Percentiles rank a stretch among this genome's conserved stretches.
These are phyloP conservation scores for Moringa oleifera DNA, from an alignment of 345 rosid genomes.

Conservation along the genomic window DNA sequence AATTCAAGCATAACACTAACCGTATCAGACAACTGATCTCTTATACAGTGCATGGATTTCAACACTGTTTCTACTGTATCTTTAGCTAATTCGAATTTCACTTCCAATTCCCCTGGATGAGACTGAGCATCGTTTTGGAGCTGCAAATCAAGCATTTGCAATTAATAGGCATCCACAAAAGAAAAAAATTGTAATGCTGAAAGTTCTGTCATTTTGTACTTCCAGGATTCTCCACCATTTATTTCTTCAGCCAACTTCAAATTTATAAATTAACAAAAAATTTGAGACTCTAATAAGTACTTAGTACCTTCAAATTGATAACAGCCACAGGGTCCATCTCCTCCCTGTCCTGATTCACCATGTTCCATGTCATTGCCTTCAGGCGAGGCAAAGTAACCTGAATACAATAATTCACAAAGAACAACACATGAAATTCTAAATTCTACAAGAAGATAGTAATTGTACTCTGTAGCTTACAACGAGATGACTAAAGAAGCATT, in stretches of 20 bases:
- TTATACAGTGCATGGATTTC: conserved; percentile 37
- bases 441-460: conserved; percentile 3
- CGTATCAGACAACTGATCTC: conserved; percentile 39
- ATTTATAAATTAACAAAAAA: background rate
- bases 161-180: background rate
- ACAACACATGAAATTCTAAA: background rate
- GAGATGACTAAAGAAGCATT: too few relatives aligned
- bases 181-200: background rate
- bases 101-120: conserved; percentile 32
- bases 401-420: background rate
- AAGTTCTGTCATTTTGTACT: background rate
- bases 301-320: conserved; percentile 44
- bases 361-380: conserved; percentile 58
- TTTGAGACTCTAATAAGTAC: background rate
- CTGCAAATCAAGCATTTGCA: conserved; percentile 16
- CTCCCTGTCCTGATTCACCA: conserved; percentile 32
- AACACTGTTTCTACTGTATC: conserved; percentile 39
- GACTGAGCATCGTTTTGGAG: conserved; percentile 45
- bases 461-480: too few relatives aligned
- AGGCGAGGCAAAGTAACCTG: conserved; percentile 44
- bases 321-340: conserved; percentile 36
- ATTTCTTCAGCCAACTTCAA: background rate
- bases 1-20: conserved; percentile 24
- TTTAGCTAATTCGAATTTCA: conserved; percentile 41
- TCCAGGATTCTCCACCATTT: background rate